Conservation (phyloP, 1,284 basidiomycete species). For the Boletus sp. region DNA sequence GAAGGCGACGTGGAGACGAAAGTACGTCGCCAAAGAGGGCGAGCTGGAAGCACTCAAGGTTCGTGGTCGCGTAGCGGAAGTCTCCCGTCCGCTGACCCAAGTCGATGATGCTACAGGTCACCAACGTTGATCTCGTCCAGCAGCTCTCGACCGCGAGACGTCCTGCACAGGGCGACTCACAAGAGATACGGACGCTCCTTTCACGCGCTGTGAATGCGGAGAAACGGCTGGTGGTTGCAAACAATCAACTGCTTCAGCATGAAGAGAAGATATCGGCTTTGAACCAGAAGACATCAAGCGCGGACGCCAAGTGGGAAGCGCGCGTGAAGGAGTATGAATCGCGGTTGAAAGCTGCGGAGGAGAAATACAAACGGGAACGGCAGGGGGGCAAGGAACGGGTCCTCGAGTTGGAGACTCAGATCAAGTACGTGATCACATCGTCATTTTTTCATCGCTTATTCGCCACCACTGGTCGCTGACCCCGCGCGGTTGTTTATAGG, state of each 20-base stretch:
- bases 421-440: constrained; percentile 49
- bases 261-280: constrained; percentile 81
- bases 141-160: constrained; percentile 71
- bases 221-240: constrained; percentile 74
- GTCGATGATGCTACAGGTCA: constrained; percentile 44
- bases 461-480: constrained; percentile 3
- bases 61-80: background rate
- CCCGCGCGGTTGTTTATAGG: constrained; percentile 37
- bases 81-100: background rate
- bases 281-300: constrained; percentile 65
- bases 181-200: constrained; percentile 69
- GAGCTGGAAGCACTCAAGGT: constrained; percentile 88
- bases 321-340: constrained; percentile 90
- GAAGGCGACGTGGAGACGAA: constrained; percentile 85
- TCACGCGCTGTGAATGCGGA: constrained; percentile 81
- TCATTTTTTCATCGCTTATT: background rate
- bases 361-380: constrained; percentile 92
- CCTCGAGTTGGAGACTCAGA: constrained; percentile 63
- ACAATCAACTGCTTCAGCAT: constrained; percentile 77
- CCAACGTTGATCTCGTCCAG: constrained; percentile 72
- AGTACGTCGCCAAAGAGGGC: constrained; percentile 79
- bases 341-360: constrained; percentile 81
- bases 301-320: constrained; percentile 89
- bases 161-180: constrained; percentile 63
- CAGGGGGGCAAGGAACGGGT: constrained; percentile 91